These are phyloP conservation scores for Prasinococcaceae sp. DNA, from an alignment of 139 green algal species.

Conservation along the genomic window DNA sequence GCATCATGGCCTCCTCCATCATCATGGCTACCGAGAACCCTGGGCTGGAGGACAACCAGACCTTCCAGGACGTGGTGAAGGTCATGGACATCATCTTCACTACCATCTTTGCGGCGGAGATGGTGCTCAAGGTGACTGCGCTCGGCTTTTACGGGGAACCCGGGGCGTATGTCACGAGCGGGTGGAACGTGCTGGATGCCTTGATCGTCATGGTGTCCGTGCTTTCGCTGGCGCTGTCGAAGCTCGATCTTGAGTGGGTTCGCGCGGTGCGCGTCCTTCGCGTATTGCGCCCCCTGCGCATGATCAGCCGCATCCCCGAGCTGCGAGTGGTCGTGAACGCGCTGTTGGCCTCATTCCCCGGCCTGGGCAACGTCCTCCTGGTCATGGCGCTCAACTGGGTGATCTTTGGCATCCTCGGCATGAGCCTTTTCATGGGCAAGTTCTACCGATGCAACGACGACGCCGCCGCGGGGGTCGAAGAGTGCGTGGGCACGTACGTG, in stretches of 20 bases:
- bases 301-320: slow-evolving; percentile 50
- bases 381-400: slow-evolving; percentile 58
- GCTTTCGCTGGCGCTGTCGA: slow-evolving; percentile 31
- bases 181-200: slow-evolving; percentile 57
- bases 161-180: slow-evolving; percentile 11
- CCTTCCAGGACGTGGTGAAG: background rate
- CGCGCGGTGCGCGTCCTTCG: slow-evolving; percentile 28
- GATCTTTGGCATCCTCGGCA: slow-evolving; percentile 71
- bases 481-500: slow-evolving; percentile 26
- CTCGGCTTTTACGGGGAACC: slow-evolving; percentile 5
- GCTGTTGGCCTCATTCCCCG: slow-evolving; percentile 40
- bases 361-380: slow-evolving; percentile 61
- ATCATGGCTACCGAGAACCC: slow-evolving; percentile 3
- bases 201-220: slow-evolving; percentile 41
- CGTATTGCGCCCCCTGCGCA: slow-evolving; percentile 51
- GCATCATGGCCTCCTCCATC: background rate
- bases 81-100: slow-evolving; percentile 45
- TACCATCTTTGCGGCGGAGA: slow-evolving; percentile 49
- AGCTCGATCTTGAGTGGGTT: background rate
- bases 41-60: background rate
- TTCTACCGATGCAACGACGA: slow-evolving; percentile 55
- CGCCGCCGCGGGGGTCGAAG: background rate
- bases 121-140: slow-evolving; percentile 33
- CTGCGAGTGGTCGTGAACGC: slow-evolving; percentile 53
- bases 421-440: slow-evolving; percentile 53